Evolutionary conservation across 495 filamentous ascomycete genomes (phyloP), one percentile per base, ranked within the genome.

Genomic region (Emericellopsis terricola): DNA sequence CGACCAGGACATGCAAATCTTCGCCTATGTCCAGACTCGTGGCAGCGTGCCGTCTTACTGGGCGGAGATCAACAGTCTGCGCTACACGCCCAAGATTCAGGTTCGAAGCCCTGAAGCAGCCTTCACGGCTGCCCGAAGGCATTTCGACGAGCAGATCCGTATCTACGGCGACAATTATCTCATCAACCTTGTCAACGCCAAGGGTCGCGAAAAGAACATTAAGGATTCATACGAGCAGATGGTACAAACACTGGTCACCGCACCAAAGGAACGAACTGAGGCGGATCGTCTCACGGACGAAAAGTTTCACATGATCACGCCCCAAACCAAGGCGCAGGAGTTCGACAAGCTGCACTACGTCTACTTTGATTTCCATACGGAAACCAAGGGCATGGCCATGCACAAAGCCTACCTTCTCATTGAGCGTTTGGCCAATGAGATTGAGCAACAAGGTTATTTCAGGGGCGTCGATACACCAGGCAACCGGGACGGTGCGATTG

Each of bases 291-390:
- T 56, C 13, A 75, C 76, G 1, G 59, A 75, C 29, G 89, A 97
- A 46, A 87, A 85, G 50, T 75, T 92, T 48, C 78, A 72, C 45
- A 51, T 69, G 24, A 60, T 94, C 38, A 81, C 93, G 48, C 55
- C 86, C 2, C 56, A 47, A 16, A 49, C 65, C 37, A 65, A 53
- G 28, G 28, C 24, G 40, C 34, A 55, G 67, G 31, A 70, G 29
- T 74, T 78, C 49, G 84, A 94, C 50, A 73, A 73, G 19, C 59
- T 96, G 11, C 84, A 97, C 47, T 97, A 97, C 48, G 55, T 94
- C 37, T 96, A 96, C 61, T 96, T 97, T 43, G 91, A 97, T 59
- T 96, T 86, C 53, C 89, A 97, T 58, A 85, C 80, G 49, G 89
- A 97, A 56, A 96, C 91, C 19, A 92, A 89, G 54, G 83, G 82